Base-by-base conservation (phyloP, 2,329 filamentous ascomycete genomes). In the Ilyonectria destructans region DNA sequence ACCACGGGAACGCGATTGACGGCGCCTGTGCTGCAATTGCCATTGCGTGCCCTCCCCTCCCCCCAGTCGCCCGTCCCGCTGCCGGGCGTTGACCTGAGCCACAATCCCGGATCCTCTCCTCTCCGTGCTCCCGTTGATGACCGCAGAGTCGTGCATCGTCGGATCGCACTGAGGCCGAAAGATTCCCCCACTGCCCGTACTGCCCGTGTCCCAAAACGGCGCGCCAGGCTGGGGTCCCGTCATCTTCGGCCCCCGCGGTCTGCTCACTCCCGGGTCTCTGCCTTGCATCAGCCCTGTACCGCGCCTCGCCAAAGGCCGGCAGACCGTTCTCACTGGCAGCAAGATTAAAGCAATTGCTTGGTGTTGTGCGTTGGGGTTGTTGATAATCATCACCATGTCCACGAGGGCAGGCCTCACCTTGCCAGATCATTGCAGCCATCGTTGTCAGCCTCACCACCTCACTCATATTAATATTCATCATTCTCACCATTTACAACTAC, bases 381-480 rank as follows among this genome's bases (percentile, higher is more conserved):
- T 62, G 40, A 61, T 65, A 56, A 55, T 59, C 51, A 61, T 57
- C 64, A 51, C 43, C 62, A 68, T 68, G 66, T 68, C 57, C 62
- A 31, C 48, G 52, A 56, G 46, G 23, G 48, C 43, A 49, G 31
- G 40, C 58, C 57, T 66, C 54, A 57, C 52, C 54, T 55, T 45
- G 49, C 62, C 37, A 55, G 33, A 66, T 66, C 48, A 31, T 40
- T 40, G 48, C 33, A 59, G 35, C 54, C 61, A 55, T 51, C 65
- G 23, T 65, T 23, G 51, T 65, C 65, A 62, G 48, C 65, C 48
- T 65, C 37, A 29, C 35, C 56, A 29, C 51, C 33, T 45, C 48
- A n/a, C 19, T 61, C 51, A 45, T 48, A 33, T 31, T 45, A 60
- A 40, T 21, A 55, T 4, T 43, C 48, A 23, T 23, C 23, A 51